These are phyloP conservation scores for Bolboschoenus planiculmis DNA, from an alignment of 176 grass and related monocot species.

Conservation along the genomic window DNA sequence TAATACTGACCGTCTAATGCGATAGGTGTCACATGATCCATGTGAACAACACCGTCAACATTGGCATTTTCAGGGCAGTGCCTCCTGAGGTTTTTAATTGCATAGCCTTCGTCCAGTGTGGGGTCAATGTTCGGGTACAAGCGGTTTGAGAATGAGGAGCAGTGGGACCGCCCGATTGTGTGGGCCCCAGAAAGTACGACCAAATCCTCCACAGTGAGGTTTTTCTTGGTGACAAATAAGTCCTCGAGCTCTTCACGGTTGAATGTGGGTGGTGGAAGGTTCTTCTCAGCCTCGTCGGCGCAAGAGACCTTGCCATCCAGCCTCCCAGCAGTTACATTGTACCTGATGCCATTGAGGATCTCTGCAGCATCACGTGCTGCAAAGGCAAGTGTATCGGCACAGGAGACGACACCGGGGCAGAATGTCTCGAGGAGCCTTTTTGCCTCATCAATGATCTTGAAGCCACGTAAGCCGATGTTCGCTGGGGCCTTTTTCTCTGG, in stretches of 20 bases:
- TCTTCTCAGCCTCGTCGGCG: not conserved
- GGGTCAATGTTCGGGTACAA: slow-evolving; percentile 15
- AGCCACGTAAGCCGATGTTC: slow-evolving; percentile 33
- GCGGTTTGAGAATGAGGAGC: slow-evolving; percentile 25
- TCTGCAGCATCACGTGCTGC: slow-evolving; percentile 32
- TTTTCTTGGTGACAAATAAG: slow-evolving; percentile 14
- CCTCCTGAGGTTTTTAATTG: not conserved
- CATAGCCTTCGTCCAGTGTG: slow-evolving; percentile 15
- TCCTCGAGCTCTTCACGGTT: slow-evolving; percentile 4
- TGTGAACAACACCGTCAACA: not conserved
- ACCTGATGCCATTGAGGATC: not conserved
- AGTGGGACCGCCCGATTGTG: slow-evolving; percentile 43
- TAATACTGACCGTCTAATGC: slow-evolving; percentile 45
- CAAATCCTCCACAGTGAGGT: slow-evolving; percentile 33
- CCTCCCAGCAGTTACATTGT: slow-evolving; percentile 26
- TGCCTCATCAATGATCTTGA: slow-evolving; percentile 34
- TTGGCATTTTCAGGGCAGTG: not conserved
- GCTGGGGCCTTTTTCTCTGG: slow-evolving; percentile 24
- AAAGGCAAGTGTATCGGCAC: slow-evolving; percentile 41
- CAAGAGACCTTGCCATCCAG: slow-evolving; percentile 27
- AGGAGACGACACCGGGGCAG: slow-evolving; percentile 37
- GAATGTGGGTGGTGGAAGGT: slow-evolving; percentile 2
- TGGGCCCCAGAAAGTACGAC: slow-evolving; percentile 56
- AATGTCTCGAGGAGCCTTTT: slow-evolving; percentile 22
- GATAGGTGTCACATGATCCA: not conserved